Evolutionary conservation across 2,329 filamentous ascomycete genomes (phyloP).

Genomic region (Fusarium keratoplasticum): DNA sequence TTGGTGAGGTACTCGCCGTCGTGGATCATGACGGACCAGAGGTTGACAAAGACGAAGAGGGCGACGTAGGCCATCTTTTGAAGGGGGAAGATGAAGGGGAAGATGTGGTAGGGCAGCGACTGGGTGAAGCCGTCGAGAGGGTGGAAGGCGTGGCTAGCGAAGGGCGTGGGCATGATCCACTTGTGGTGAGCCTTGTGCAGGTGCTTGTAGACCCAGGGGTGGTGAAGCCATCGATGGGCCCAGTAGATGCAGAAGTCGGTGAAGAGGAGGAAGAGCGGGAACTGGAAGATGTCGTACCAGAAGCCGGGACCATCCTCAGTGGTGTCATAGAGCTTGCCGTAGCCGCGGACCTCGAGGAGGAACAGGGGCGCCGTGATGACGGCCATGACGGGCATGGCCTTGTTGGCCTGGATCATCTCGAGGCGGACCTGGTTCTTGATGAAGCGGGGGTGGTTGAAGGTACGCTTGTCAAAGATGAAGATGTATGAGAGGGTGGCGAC

Average conservation of each 20-base stretch:
- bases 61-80: slow-evolving; percentile 90
- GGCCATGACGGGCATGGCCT: slow-evolving; percentile 84
- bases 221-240: slow-evolving; percentile 88
- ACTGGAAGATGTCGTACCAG: slow-evolving; percentile 85
- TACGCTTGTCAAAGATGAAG: slow-evolving; percentile 92
- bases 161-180: slow-evolving; percentile 99
- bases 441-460: slow-evolving; percentile 90
- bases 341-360: slow-evolving; percentile 84
- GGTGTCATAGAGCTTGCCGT: slow-evolving; percentile 89
- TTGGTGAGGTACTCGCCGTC: slow-evolving; percentile 95
- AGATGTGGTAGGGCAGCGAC: slow-evolving; percentile 91
- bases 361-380: slow-evolving; percentile 85
- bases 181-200: slow-evolving; percentile 99
- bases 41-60: slow-evolving; percentile 92
- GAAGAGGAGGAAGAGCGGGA: slow-evolving; percentile 88
- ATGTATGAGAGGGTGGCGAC: slow-evolving; percentile 86
- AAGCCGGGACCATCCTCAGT: slow-evolving; percentile 78
- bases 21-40: slow-evolving; percentile 97
- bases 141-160: slow-evolving; percentile 93
- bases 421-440: slow-evolving; percentile 91
- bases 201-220: slow-evolving; percentile 80
- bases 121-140: slow-evolving; percentile 91
- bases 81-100: slow-evolving; percentile 91
- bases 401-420: slow-evolving; percentile 85
- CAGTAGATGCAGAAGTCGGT: slow-evolving; percentile 93